phyloP scores from a whole-genome alignment of 371 early-diverging fungal genomes.

The Umbelopsis sp. region DNA sequence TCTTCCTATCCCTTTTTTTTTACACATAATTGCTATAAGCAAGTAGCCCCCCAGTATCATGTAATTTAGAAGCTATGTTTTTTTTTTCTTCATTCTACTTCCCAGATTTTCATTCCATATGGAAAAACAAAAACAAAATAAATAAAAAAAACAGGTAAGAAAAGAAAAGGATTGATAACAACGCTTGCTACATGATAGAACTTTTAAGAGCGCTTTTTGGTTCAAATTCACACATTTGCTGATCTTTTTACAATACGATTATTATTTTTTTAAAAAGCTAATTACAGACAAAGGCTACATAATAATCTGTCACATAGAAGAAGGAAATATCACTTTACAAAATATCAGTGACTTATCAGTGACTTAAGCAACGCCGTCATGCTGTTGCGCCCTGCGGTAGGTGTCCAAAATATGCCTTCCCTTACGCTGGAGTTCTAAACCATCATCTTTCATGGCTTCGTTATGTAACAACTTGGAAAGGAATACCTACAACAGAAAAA shows the following conservation, averaged over 20 bases:
- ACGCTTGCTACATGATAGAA: too few species aligned
- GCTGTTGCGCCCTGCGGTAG: not conserved
- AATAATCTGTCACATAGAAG: too few species aligned
- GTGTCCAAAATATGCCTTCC: not conserved
- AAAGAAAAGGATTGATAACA: too few species aligned
- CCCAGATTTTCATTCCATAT: not conserved
- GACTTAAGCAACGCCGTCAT: not conserved
- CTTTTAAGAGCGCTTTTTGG: too few species aligned
- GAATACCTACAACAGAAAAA: not conserved
- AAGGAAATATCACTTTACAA: too few species aligned
- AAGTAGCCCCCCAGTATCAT: constrained; percentile 7
- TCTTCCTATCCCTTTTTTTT: not conserved
- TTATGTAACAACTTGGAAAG: not conserved
- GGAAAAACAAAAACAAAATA: not conserved
- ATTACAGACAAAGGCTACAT: too few species aligned
- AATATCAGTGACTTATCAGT: too few species aligned
- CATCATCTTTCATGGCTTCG: not conserved
- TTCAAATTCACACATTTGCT: too few species aligned
- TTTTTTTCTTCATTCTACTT: not conserved
- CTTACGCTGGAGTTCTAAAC: not conserved
- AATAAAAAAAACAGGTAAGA: too few species aligned
- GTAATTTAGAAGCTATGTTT: constrained; percentile 10
- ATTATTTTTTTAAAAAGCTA: too few species aligned
- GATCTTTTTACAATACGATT: too few species aligned
- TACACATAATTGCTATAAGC: constrained; percentile 11